Evolutionary conservation across 768 basidiomycete genomes (phyloP).

Genomic region (Leccinum imitatum): DNA sequence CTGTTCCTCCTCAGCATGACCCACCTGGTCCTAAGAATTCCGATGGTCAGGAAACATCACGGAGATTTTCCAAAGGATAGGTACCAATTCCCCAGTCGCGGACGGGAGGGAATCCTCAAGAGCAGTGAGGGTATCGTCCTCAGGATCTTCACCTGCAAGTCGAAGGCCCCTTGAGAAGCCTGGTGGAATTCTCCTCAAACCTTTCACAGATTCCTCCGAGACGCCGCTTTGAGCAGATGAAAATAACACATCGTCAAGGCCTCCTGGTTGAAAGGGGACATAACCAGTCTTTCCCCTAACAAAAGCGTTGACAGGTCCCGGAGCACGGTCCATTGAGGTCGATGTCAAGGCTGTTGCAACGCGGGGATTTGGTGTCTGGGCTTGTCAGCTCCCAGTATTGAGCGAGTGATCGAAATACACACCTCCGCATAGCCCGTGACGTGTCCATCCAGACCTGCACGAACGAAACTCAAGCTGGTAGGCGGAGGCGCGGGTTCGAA

Average conservation of each 20-base stretch:
- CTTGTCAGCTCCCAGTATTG: constrained; percentile 5
- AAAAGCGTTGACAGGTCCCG: constrained; percentile 75
- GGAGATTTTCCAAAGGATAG: constrained; percentile 6
- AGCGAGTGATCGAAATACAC: constrained; percentile 17
- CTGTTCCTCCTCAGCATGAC: constrained; percentile 19
- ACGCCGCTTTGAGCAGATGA: constrained; percentile 29
- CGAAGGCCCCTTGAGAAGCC: constrained; percentile 81
- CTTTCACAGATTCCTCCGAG: constrained; percentile 39
- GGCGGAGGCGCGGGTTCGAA: constrained; percentile 72
- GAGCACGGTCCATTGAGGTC: constrained; percentile 81
- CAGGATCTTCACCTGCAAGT: constrained; percentile 56
- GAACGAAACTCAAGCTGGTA: constrained; percentile 69
- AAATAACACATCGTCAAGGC: constrained; percentile 65
- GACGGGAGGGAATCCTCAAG: constrained; percentile 25
- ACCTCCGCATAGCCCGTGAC: constrained; percentile 85
- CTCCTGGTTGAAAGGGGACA: constrained; percentile 94
- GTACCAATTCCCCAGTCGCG: constrained; percentile 18
- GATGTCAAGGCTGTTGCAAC: constrained; percentile 76
- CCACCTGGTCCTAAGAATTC: constrained; percentile 21
- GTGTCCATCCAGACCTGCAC: constrained; percentile 75
- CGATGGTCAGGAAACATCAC: constrained; percentile 25
- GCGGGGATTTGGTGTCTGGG: constrained; percentile 54
- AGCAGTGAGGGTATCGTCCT: constrained; percentile 42
- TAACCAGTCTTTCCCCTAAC: constrained; percentile 93
- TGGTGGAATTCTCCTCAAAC: constrained; percentile 71